Evolutionary conservation across 1,284 basidiomycete genomes (phyloP).

Genomic region (Pseudozyma flocculosa): DNA sequence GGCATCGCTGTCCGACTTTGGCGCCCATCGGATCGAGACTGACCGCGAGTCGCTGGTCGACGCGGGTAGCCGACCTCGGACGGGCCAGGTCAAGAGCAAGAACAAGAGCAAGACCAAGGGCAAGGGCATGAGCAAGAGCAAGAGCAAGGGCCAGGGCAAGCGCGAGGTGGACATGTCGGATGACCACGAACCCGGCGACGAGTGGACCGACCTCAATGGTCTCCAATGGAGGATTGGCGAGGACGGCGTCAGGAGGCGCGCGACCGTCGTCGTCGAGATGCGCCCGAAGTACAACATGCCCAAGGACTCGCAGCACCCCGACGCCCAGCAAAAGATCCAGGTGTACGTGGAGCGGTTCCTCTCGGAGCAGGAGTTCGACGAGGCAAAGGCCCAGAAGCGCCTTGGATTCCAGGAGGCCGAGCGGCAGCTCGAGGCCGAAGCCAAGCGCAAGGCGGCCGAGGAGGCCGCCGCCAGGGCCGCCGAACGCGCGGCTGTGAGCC

Average conservation of each 20-base stretch:
- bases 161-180: constrained; percentile 38
- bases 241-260: constrained; percentile 20
- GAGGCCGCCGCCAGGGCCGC: constrained; percentile 4
- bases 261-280: constrained; percentile 47
- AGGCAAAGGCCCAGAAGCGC: constrained; percentile 39
- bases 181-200: constrained; percentile 46
- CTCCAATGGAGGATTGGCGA: constrained; percentile 47
- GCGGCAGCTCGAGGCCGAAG: constrained; percentile 22
- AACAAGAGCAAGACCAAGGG: constrained; percentile 18
- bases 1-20: constrained; percentile 9
- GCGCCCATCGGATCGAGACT: too few relatives aligned
- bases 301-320: constrained; percentile 46
- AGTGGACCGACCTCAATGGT: constrained; percentile 50
- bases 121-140: constrained; percentile 9
- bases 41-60: too few relatives aligned
- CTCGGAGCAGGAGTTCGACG: constrained; percentile 47
- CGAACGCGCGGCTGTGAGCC: not conserved
- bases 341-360: constrained; percentile 41
- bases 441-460: constrained; percentile 19
- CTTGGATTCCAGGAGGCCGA: constrained; percentile 44
- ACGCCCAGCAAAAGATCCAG: constrained; percentile 40
- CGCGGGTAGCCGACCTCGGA: constrained; percentile 1
- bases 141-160: constrained; percentile 9
- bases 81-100: not conserved
- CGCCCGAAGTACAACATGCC: constrained; percentile 50